Evolutionary conservation across 306 rosid species (phyloP), one percentile per base, ranked within the genome.

Genomic region (Arachis stenosperma): DNA sequence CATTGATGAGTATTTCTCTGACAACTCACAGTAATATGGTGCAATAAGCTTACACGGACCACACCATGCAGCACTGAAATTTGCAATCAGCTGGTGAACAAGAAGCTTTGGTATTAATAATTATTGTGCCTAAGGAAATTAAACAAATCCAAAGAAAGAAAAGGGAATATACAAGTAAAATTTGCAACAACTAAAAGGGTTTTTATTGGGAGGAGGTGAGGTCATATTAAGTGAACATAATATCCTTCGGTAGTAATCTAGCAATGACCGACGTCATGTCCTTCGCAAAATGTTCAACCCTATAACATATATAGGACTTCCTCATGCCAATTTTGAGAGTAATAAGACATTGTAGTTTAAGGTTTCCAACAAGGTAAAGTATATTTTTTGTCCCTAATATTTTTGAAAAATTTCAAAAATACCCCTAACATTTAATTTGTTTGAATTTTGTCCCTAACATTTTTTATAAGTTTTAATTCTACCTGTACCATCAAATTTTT

Each of bases 61-160:
- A 64, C 98, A 92, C 98, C 96, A 92, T 6, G 88, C 78, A 47
- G 98, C 98, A 73, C 93, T 92, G 93, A 92, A 88, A 85, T 89
- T 92, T 27, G 92, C 98, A 73, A 92, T 63, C 74, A 92, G 89
- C 98, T 92, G 90, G 80, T 67, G 65, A 77, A 58, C 61, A 74
- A 60, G 37, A 40, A 80, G 63, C 72, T 68, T 52, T 65, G 51
- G 69, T 57, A 70, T 75, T 54, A 57, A 22, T 54, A 57, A 22
- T 54, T 9, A 4, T 3, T 43, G 65, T 46, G 37, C 29, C 64
- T 47, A 58, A 43, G 64, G 53, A 48, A 33, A 66, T 44, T 44
- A 43, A 39, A 43, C 15, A 40, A 3, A 41, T 47, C 57, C 54
- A 29, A 11, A 9, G n/a, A 8, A 58, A 22, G 42, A 55, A 55